Evolutionary conservation across 306 rosid species (phyloP).

Genomic region (Inga oerstediana): DNA sequence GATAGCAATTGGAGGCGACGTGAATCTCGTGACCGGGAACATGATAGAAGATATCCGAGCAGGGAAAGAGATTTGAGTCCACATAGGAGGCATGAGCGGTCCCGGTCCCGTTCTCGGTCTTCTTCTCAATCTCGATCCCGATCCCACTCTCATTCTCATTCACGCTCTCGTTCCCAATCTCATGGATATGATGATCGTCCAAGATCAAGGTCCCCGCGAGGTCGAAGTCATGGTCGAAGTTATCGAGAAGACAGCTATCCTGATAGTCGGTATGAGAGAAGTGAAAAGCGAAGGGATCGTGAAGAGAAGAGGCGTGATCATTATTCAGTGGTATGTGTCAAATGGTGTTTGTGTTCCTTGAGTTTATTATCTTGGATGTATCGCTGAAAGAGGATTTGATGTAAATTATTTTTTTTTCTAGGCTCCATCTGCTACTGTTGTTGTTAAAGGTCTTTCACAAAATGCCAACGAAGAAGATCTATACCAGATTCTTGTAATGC

Average conservation of each 20-base stretch:
- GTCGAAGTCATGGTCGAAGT: slow-evolving; percentile 78
- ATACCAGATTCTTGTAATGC: slow-evolving; percentile 89
- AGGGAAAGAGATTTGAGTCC: slow-evolving; percentile 83
- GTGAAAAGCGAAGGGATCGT: slow-evolving; percentile 78
- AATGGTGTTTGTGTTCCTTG: slow-evolving; percentile 16
- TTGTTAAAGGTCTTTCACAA: slow-evolving; percentile 96
- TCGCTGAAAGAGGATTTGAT: slow-evolving; percentile 18
- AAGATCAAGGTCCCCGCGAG: slow-evolving; percentile 90
- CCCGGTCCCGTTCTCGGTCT: slow-evolving; percentile 64
- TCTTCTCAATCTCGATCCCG: slow-evolving; percentile 49
- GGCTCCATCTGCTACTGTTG: slow-evolving; percentile 98
- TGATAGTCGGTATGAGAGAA: slow-evolving; percentile 72
- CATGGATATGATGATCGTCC: slow-evolving; percentile 78
- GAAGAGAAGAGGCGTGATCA: slow-evolving; percentile 78
- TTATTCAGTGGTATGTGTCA: slow-evolving; percentile 70
- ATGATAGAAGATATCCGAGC: slow-evolving; percentile 67
- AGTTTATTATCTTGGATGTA: slow-evolving; percentile 25
- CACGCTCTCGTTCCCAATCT: slow-evolving; percentile 68
- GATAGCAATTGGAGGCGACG: slow-evolving; percentile 80
- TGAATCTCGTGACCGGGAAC: slow-evolving; percentile 75
- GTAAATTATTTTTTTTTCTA: slow-evolving; percentile 41
- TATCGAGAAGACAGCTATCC: slow-evolving; percentile 81
- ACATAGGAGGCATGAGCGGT: slow-evolving; percentile 64
- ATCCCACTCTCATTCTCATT: slow-evolving; percentile 55
- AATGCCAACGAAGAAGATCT: slow-evolving; percentile 95